phyloP scores from a whole-genome alignment of 768 basidiomycete genomes.

The Candolleomyces eurysporus region DNA sequence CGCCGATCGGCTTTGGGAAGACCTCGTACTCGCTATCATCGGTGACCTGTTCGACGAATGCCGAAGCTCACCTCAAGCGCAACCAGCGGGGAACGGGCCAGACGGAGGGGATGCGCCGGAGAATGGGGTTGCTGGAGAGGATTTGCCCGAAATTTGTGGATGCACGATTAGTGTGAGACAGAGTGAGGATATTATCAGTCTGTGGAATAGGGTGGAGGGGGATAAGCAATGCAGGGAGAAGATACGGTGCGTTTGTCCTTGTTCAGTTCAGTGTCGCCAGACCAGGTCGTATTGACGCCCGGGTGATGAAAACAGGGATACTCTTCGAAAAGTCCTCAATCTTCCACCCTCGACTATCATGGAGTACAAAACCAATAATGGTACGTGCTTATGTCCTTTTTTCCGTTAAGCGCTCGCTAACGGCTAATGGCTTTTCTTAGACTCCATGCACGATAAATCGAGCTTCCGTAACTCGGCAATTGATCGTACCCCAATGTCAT shows the following conservation, averaged over 20 bases:
- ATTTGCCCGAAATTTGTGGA: conserved; percentile 86
- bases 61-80: conserved; percentile 28
- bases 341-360: conserved; percentile 77
- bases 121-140: conserved; percentile 41
- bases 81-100: conserved; percentile 23
- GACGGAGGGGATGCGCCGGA: conserved; percentile 25
- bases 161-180: conserved; percentile 93
- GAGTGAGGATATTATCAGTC: conserved; percentile 88
- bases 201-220: conserved; percentile 87
- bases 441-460: conserved; percentile 87
- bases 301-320: conserved; percentile 53
- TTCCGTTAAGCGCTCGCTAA: not conserved
- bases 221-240: conserved; percentile 75
- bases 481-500: conserved; percentile 23
- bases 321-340: conserved; percentile 71
- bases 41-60: conserved; percentile 88
- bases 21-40: conserved; percentile 79
- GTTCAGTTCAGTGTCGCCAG: no score
- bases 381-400: conserved; percentile 34
- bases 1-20: conserved; percentile 90
- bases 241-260: conserved; percentile 60
- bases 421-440: conserved; percentile 34
- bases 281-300: not conserved
- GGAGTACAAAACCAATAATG: conserved; percentile 95
- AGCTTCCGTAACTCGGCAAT: conserved; percentile 67